Percentiles rank a stretch among this genome's conserved stretches.
These are phyloP conservation scores for Leishmania mexicana DNA, from an alignment of 208 protist species.

Conservation along the genomic window DNA sequence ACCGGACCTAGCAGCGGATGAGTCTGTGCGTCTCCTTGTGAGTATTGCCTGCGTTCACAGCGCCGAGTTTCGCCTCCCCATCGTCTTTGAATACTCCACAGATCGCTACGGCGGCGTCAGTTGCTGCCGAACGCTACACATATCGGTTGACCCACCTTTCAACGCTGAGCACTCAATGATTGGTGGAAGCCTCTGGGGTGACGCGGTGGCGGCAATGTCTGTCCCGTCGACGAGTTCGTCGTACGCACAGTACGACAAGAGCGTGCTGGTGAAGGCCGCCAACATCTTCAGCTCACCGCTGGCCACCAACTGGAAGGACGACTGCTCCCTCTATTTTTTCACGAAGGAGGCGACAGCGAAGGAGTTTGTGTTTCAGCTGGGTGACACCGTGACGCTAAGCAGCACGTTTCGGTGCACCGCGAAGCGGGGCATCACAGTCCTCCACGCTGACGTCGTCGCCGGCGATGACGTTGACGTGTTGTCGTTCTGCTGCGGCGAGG, in stretches of 20 bases:
- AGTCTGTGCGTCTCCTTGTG: conserved; percentile 21
- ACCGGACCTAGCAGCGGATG: conserved; percentile 18
- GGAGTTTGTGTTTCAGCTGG: conserved; percentile 29
- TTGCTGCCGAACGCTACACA: conserved; percentile 24
- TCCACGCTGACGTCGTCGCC: conserved; percentile 45
- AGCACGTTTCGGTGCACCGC: conserved; percentile 48
- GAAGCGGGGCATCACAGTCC: conserved; percentile 45
- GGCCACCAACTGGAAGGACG: conserved; percentile 36
- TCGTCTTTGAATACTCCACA: conserved; percentile 33
- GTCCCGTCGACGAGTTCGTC: conserved; percentile 22
- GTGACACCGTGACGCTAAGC: conserved; percentile 47
- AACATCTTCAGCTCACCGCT: conserved; percentile 26
- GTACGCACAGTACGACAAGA: conserved; percentile 37
- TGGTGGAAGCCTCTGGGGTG: conserved; percentile 19
- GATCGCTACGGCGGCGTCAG: conserved; percentile 27
- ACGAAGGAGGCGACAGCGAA: conserved; percentile 26
- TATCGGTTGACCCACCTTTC: conserved; percentile 43
- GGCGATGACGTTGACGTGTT: conserved; percentile 41
- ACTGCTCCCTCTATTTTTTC: conserved; percentile 43
- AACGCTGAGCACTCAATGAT: conserved; percentile 33
- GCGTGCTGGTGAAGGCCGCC: conserved; percentile 38
- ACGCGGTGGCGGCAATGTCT: conserved; percentile 13
- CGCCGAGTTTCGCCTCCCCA: conserved; percentile 39
- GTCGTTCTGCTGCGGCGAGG: conserved; percentile 32
- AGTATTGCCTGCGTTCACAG: conserved; percentile 34